Base-by-base conservation (phyloP, 495 filamentous ascomycete genomes). In the Margaritispora aquatica region DNA sequence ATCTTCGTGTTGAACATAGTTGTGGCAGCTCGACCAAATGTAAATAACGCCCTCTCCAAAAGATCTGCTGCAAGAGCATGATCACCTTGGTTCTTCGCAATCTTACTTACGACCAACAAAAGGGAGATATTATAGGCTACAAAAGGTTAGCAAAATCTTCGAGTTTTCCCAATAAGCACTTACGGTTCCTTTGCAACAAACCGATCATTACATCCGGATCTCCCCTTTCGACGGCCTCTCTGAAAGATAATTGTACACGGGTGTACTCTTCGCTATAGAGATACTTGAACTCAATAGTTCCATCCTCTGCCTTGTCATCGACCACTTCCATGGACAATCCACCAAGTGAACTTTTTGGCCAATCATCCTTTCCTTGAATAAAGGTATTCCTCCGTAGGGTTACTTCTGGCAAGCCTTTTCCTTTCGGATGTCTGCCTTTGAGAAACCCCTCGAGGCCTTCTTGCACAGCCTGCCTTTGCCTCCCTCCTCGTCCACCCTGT, bases 11-110 rank as follows among this genome's bases (percentile, higher is more conserved):
- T 76, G 67, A 97, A 98, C 1, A 86, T 82, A 11, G 89, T 91
- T 57, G 92, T 84, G 1, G 86, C 81, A 4, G 90, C 88, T 10
- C 95, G 82, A 17, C 94, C 94, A 66, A 99, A 94, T 27, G 88
- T 89, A 74, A 96, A 97, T 11, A 99, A 78, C 1, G 93, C 92
- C 31, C 94, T 80, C 72, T 97, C 94, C 52, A 96, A 83, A 9
- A 97, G 80, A 64, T 97, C 94, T 23, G 89, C 86, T 1, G 93
- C 84, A 2, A 90, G 80, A 2, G 91, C 83, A 63, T 90, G 84
- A 67, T 97, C 93, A 31, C 88, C 80, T 66, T 96, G 88, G 46
- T 96, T 88, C 68, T 91, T 89, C 20, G 90, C 90, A 47, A 97
- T 87, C 69, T 92, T 90, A 54, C 90, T 95, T 21, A 94, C 90